Percentiles rank a stretch among this genome's conserved stretches.
phyloP scores from a whole-genome alignment of 2,329 filamentous ascomycete genomes.

The Botryotinia narcissicola region DNA sequence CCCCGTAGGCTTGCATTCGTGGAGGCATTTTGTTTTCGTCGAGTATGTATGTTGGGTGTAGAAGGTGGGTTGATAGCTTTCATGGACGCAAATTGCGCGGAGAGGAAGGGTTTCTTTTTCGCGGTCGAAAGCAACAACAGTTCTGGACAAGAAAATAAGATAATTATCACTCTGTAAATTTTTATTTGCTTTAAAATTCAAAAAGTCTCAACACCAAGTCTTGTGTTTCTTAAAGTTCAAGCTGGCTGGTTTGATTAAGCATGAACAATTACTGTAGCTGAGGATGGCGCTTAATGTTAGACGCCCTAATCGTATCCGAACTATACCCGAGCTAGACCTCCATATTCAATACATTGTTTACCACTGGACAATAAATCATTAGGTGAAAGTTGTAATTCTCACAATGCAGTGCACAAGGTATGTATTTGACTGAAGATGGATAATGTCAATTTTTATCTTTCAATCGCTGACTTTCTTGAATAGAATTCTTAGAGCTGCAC shows the following conservation, averaged over 20 bases:
- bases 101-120: neutral
- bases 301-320: neutral
- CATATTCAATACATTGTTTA: neutral
- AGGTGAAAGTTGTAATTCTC: conserved; percentile 18
- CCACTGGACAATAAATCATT: conserved; percentile 11
- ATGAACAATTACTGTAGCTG: conserved; percentile 4
- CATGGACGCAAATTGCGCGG: conserved; percentile 37
- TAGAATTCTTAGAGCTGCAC: conserved; percentile 39
- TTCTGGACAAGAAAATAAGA: conserved; percentile 5
- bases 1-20: conserved; percentile 39
- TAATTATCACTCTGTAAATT: conserved; percentile 10
- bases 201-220: conserved; percentile 10
- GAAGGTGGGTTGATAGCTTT: conserved; percentile 35
- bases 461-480: conserved; percentile 24
- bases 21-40: conserved; percentile 39
- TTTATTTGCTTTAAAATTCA: conserved; percentile 1
- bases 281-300: conserved; percentile 13
- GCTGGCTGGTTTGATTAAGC: conserved; percentile 7
- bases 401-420: conserved; percentile 39
- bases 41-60: conserved; percentile 37
- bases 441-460: no score
- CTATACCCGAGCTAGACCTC: conserved; percentile 1
- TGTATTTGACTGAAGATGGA: no score
- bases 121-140: neutral
- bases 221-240: conserved; percentile 16